A percentile compares a stretch with the other conserved stretches of the same genome.
phyloP scores from a whole-genome alignment of 164 flowering plant species.

The Malania oleifera region DNA sequence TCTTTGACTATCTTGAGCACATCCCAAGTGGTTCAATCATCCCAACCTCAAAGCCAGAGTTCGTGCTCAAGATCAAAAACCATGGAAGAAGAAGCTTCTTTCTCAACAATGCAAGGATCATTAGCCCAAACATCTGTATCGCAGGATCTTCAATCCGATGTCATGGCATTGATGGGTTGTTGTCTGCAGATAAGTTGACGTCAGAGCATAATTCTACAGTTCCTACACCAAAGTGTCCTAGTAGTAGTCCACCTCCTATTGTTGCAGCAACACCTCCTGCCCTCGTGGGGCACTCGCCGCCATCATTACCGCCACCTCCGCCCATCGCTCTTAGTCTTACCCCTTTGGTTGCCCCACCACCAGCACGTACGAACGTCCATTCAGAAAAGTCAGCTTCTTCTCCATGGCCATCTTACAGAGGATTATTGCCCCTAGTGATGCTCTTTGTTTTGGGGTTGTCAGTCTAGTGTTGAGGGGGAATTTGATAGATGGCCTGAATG shows the following conservation, averaged over 20 bases:
- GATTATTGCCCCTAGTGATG: too few relatives aligned
- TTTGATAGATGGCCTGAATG: too few relatives aligned
- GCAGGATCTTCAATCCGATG: conserved; percentile 60
- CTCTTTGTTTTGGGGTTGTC: too few relatives aligned
- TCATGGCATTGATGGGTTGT: conserved; percentile 75
- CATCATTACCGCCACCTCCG: too few relatives aligned
- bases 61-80: conserved; percentile 44
- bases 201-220: conserved; percentile 3
- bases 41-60: conserved; percentile 42
- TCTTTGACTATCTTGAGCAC: conserved; percentile 44
- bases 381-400: neutral
- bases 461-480: too few relatives aligned
- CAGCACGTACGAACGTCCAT: too few relatives aligned
- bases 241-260: neutral
- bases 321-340: too few relatives aligned
- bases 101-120: conserved; percentile 52
- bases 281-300: too few relatives aligned
- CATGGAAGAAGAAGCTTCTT: conserved; percentile 41
- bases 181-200: conserved; percentile 15
- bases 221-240: neutral
- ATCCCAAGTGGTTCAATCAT: conserved; percentile 61
- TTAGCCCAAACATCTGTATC: conserved; percentile 67
- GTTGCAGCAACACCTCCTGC: too few relatives aligned
- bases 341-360: too few relatives aligned
- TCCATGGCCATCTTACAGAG: neutral